Evolutionary conservation across 208 protist species (phyloP).

Genomic region (Ichthyophonus hoferi): DNA sequence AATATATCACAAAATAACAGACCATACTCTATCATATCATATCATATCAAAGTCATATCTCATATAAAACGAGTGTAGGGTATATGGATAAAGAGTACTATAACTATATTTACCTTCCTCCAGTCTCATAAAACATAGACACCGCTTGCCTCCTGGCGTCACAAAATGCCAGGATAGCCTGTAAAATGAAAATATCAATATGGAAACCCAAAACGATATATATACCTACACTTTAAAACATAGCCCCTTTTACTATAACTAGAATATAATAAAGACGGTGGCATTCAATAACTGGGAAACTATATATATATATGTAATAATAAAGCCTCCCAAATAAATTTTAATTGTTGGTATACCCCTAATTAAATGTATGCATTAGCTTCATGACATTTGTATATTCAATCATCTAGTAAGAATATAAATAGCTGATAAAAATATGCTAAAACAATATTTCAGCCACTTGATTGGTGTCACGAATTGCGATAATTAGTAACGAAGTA

Average conservation of each 20-base stretch:
- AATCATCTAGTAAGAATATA: no score
- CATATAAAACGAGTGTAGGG: neutral
- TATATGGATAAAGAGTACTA: neutral
- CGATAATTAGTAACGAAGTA: no score
- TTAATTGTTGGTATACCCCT: neutral
- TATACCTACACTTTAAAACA: no score
- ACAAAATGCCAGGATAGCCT: neutral
- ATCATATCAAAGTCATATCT: neutral
- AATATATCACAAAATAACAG: neutral
- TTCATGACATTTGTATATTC: no score
- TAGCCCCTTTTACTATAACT: no score
- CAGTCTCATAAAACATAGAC: neutral
- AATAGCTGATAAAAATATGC: no score
- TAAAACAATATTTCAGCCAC: no score
- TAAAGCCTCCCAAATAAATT: neutral
- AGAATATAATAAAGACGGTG: no score
- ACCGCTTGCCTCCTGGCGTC: neutral
- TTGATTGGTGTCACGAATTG: no score
- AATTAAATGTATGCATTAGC: neutral
- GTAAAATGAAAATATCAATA: neutral
- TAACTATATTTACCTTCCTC: neutral
- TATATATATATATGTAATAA: neutral
- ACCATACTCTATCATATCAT: neutral
- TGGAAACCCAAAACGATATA: neutral
- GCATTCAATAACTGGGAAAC: no score